These are phyloP conservation scores for Gymnopilus dilepis DNA, from an alignment of 768 basidiomycete genomes.

Conservation along the genomic window DNA sequence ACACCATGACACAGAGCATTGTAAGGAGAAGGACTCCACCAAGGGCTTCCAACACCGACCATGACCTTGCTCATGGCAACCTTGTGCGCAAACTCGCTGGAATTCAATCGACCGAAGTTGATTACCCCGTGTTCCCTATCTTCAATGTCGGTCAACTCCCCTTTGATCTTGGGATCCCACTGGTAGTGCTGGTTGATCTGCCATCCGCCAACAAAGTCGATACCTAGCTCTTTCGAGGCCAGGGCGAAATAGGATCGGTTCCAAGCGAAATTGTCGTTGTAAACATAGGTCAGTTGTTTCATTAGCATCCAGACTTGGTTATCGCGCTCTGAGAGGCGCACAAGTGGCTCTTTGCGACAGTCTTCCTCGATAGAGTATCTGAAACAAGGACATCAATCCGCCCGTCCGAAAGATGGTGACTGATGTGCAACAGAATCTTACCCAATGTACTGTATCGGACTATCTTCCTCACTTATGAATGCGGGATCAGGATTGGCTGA, in stretches of 20 bases:
- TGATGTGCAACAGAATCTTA: background rate
- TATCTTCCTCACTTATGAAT: constrained; percentile 14
- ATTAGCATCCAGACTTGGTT: constrained; percentile 35
- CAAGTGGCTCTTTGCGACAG: constrained; percentile 27
- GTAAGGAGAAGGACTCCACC: constrained; percentile 37
- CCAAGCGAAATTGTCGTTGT: constrained; percentile 33
- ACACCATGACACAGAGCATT: constrained; percentile 43
- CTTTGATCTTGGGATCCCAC: constrained; percentile 27
- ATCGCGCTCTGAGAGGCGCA: constrained; percentile 32
- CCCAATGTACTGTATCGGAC: constrained; percentile 33
- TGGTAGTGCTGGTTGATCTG: constrained; percentile 27
- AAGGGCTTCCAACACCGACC: constrained; percentile 34
- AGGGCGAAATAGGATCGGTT: constrained; percentile 29
- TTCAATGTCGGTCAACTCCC: constrained; percentile 29
- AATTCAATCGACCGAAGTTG: constrained; percentile 26
- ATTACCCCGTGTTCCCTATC: constrained; percentile 27
- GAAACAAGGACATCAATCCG: constrained; percentile 3
- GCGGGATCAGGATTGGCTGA: constrained; percentile 33
- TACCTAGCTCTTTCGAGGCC: constrained; percentile 21
- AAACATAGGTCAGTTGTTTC: constrained; percentile 35
- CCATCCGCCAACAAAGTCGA: constrained; percentile 32
- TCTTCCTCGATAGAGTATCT: constrained; percentile 40
- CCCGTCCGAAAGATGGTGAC: background rate
- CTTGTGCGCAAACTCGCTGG: constrained; percentile 25
- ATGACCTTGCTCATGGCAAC: constrained; percentile 34